These are phyloP conservation scores for Elsinoe fawcettii DNA, from an alignment of 2,329 filamentous ascomycete species.

Conservation along the genomic window DNA sequence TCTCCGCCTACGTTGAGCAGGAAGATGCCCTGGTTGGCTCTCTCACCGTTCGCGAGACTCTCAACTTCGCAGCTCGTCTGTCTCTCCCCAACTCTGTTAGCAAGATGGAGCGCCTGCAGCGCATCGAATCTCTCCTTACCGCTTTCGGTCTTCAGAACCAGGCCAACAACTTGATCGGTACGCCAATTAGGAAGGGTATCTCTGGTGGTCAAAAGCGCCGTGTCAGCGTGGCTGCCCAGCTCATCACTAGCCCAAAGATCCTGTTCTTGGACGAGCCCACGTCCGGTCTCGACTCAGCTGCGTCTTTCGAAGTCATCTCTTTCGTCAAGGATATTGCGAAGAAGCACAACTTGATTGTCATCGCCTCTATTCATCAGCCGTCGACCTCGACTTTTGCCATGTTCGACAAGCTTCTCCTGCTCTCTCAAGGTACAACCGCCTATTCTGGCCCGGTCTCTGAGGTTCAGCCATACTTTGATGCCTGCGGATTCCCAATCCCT, in stretches of 20 bases:
- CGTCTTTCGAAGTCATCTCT: conserved; percentile 66
- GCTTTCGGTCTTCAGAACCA: conserved; percentile 68
- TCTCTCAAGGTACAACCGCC: conserved; percentile 62
- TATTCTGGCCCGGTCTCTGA: conserved; percentile 60
- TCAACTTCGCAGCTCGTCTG: conserved; percentile 68
- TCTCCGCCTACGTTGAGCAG: conserved; percentile 77
- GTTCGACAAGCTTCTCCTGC: conserved; percentile 69
- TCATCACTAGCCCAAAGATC: conserved; percentile 73
- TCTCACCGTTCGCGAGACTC: conserved; percentile 70
- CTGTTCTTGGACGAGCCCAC: conserved; percentile 81
- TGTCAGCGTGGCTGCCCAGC: conserved; percentile 69
- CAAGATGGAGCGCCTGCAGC: conserved; percentile 51
- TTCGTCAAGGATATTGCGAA: conserved; percentile 61
- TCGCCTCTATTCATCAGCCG: conserved; percentile 79
- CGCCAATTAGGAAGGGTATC: conserved; percentile 73
- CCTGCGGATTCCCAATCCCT: conserved; percentile 56
- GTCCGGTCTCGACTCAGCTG: conserved; percentile 71
- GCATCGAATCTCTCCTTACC: conserved; percentile 59
- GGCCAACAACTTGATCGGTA: conserved; percentile 66
- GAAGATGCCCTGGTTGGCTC: conserved; percentile 78
- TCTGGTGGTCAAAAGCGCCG: conserved; percentile 79
- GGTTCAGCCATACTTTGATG: conserved; percentile 56
- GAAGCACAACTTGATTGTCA: conserved; percentile 64
- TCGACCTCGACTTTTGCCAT: conserved; percentile 70
- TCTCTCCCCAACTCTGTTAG: conserved; percentile 45